phyloP scores from a whole-genome alignment of 371 early-diverging fungal genomes.

The Mortierella sp. region DNA sequence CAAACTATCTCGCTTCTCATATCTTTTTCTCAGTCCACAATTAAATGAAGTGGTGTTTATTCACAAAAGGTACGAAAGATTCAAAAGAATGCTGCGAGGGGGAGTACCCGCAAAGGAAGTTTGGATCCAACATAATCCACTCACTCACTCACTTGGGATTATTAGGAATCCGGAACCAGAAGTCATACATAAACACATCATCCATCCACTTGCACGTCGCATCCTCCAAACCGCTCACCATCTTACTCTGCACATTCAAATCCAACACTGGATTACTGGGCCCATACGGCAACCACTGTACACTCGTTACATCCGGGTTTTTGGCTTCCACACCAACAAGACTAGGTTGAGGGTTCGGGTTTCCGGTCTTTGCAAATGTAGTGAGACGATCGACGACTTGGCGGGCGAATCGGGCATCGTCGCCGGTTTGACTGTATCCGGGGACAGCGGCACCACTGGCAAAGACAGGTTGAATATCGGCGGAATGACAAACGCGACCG shows the following conservation, averaged over 20 bases:
- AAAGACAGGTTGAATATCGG: slow-evolving; percentile 47
- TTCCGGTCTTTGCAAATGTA: slow-evolving; percentile 45
- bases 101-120: not conserved
- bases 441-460: slow-evolving; percentile 40
- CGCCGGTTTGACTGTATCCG: slow-evolving; percentile 39
- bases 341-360: slow-evolving; percentile 36
- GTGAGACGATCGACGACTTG: slow-evolving; percentile 48
- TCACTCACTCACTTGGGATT: slow-evolving; percentile 1
- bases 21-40: no score
- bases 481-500: slow-evolving; percentile 46
- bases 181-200: slow-evolving; percentile 40
- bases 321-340: slow-evolving; percentile 20
- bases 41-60: no score
- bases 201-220: slow-evolving; percentile 41
- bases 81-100: not conserved
- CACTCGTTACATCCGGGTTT: slow-evolving; percentile 41
- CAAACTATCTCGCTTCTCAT: no score
- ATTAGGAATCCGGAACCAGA: slow-evolving; percentile 36
- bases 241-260: slow-evolving; percentile 32
- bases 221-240: slow-evolving; percentile 27
- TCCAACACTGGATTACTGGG: slow-evolving; percentile 33
- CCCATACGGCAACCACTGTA: slow-evolving; percentile 32
- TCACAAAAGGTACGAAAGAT: no score
- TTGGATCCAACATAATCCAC: not conserved
- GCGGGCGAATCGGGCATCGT: slow-evolving; percentile 48